Conservation (phyloP, 768 basidiomycete genomes). For the Rhodotorula kratochvilovae region DNA sequence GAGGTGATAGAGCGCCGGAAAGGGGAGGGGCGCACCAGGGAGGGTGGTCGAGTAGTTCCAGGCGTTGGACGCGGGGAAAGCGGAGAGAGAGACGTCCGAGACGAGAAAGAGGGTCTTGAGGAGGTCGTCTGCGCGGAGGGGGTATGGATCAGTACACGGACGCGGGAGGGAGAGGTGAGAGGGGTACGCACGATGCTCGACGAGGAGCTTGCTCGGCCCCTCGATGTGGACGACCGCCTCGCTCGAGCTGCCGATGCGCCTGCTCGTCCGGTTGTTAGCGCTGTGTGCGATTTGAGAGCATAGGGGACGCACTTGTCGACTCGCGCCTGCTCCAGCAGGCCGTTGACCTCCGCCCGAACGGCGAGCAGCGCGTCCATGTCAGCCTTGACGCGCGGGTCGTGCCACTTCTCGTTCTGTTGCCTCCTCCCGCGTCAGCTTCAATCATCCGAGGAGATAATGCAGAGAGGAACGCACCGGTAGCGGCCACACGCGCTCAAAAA, state of each 20-base stretch:
- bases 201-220: constrained; percentile 48
- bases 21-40: background rate
- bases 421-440: too few species aligned
- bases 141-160: background rate
- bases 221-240: constrained; percentile 68
- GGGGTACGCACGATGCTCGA: constrained; percentile 46
- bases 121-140: constrained; percentile 44
- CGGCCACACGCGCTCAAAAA: constrained; percentile 68
- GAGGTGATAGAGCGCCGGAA: background rate
- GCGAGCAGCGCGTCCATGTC: constrained; percentile 64
- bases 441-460: too few species aligned
- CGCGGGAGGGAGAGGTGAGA: background rate
- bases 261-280: constrained; percentile 41
- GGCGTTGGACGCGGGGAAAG: background rate
- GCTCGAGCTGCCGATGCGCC: constrained; percentile 67
- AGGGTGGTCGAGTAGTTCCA: background rate
- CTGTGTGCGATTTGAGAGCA: background rate
- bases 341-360: constrained; percentile 61
- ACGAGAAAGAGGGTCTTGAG: constrained; percentile 75
- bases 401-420: constrained; percentile 60
- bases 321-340: constrained; percentile 71
- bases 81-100: constrained; percentile 59
- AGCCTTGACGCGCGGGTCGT: constrained; percentile 55
- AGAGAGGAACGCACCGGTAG: constrained; percentile 54
- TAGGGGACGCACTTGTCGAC: constrained; percentile 59